Conservation (phyloP, 2,329 filamentous ascomycete genomes). For the Calonectria pteridis region DNA sequence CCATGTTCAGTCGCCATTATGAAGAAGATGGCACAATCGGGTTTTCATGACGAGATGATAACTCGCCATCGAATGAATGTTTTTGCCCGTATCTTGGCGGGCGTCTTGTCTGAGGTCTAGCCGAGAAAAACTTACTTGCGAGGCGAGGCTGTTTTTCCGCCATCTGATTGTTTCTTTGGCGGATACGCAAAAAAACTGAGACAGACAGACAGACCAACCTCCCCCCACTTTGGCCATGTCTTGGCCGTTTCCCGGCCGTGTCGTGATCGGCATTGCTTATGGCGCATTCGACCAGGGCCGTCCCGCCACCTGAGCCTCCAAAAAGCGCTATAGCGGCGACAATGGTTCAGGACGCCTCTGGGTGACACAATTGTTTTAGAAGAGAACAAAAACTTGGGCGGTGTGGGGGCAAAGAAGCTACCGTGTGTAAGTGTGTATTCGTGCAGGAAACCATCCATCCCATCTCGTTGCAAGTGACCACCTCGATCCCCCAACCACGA, state of each 20-base stretch:
- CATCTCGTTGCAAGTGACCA: neutral
- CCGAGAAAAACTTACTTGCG: slow-evolving; percentile 19
- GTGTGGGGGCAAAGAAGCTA: neutral
- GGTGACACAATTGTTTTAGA: neutral
- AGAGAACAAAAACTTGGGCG: neutral
- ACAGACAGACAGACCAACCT: neutral
- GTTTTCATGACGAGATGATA: slow-evolving; percentile 24
- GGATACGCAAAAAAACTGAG: neutral
- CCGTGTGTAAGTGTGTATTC: neutral
- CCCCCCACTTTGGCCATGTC: slow-evolving; percentile 35
- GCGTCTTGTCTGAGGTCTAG: neutral
- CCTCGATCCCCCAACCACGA: neutral
- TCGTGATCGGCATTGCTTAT: slow-evolving; percentile 42
- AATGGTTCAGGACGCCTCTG: slow-evolving; percentile 14
- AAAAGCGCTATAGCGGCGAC: neutral
- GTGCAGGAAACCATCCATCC: neutral
- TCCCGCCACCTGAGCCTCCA: slow-evolving; percentile 15
- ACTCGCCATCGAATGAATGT: slow-evolving; percentile 12
- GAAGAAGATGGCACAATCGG: slow-evolving; percentile 36
- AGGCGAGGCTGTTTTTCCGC: neutral
- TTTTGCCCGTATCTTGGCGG: neutral
- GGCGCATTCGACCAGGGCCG: slow-evolving; percentile 29
- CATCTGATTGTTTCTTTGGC: neutral
- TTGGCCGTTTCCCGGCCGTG: slow-evolving; percentile 35
- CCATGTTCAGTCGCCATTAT: slow-evolving; percentile 31